Conservation (phyloP, 306 rosid species). For the Canavalia gladiata region DNA sequence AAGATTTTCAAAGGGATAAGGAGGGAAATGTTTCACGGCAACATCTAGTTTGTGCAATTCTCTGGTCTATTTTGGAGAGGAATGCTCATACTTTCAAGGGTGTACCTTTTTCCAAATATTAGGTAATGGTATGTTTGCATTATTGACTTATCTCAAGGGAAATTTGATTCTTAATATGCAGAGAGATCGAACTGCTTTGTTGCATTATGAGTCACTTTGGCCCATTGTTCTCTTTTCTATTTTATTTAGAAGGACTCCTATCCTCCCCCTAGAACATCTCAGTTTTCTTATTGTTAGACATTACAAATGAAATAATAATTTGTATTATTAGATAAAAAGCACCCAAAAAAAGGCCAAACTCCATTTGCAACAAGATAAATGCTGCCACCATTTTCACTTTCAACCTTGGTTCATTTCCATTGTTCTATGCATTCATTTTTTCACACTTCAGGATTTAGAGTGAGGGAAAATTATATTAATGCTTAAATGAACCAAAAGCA, state of each 20-base stretch:
- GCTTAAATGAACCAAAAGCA: conserved; percentile 12
- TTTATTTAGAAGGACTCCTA: neutral
- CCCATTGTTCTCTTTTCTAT: neutral
- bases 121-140: neutral
- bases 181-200: neutral
- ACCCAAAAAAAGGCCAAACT: neutral
- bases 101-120: neutral
- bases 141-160: neutral
- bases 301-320: neutral
- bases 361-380: conserved; percentile 16
- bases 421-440: neutral
- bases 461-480: conserved; percentile 5
- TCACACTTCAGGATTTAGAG: neutral
- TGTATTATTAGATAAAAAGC: neutral
- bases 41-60: neutral
- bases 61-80: neutral
- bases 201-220: conserved; percentile 4
- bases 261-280: neutral
- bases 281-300: neutral
- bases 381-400: conserved; percentile 7
- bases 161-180: neutral
- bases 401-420: conserved; percentile 16
- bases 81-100: neutral
- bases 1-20: neutral
- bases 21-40: neutral